These are phyloP conservation scores for Carex myosuroides DNA, from an alignment of 176 grass and related monocot species.

Conservation along the genomic window DNA sequence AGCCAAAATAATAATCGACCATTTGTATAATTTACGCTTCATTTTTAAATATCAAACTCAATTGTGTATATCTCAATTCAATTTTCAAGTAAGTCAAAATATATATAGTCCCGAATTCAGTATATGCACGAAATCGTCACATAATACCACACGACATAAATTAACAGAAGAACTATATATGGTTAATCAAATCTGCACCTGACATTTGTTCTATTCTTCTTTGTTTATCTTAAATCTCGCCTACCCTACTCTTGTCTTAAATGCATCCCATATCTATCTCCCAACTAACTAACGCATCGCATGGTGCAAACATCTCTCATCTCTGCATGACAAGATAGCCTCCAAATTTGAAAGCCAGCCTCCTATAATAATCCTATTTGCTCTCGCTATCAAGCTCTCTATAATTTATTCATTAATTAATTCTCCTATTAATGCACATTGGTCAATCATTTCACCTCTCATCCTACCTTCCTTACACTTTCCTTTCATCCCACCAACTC, in stretches of 20 bases:
- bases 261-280: no score
- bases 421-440: conserved; percentile 2
- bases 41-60: neutral
- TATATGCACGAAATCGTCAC: neutral
- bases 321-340: neutral
- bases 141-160: neutral
- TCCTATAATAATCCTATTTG: neutral
- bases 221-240: conserved; percentile 1
- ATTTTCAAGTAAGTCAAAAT: neutral
- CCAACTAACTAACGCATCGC: neutral
- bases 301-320: no score
- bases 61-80: neutral
- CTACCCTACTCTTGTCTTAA: no score
- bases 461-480: conserved; percentile 46
- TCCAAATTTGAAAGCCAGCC: neutral
- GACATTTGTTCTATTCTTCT: conserved; percentile 4
- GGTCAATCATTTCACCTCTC: neutral
- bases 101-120: neutral
- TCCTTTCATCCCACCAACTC: conserved; percentile 24
- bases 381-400: neutral
- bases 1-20: no score
- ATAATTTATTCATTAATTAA: conserved; percentile 2
- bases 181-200: neutral
- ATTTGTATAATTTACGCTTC: no score
- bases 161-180: neutral